Evolutionary conservation across 495 filamentous ascomycete species (phyloP).

Genomic region (Penicillium cinerascens): DNA sequence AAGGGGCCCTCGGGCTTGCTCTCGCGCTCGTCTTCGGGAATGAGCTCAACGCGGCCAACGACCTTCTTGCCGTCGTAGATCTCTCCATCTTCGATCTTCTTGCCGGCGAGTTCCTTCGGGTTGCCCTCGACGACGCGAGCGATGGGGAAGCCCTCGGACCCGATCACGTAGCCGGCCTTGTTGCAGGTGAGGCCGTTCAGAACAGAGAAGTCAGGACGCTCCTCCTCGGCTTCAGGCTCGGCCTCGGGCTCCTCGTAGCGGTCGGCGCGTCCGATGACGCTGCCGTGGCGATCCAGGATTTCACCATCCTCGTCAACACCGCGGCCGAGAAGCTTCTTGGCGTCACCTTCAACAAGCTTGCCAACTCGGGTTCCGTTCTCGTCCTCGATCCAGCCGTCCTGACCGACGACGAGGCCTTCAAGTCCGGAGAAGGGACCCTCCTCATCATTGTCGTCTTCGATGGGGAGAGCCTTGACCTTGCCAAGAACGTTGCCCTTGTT

Average conservation of each 20-base stretch:
- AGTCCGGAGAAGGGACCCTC: conserved; percentile 62
- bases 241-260: conserved; percentile 51
- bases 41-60: conserved; percentile 69
- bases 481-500: conserved; percentile 58
- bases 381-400: conserved; percentile 58
- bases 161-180: conserved; percentile 76
- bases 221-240: conserved; percentile 18
- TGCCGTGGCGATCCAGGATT: conserved; percentile 59
- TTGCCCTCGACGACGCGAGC: conserved; percentile 67
- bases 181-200: conserved; percentile 68
- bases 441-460: conserved; percentile 52
- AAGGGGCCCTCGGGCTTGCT: conserved; percentile 69
- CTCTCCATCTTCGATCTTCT: conserved; percentile 66
- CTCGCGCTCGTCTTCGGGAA: conserved; percentile 69
- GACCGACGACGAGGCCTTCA: conserved; percentile 57
- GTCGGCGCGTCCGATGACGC: conserved; percentile 59
- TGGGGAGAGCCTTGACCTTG: conserved; percentile 54
- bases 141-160: conserved; percentile 65
- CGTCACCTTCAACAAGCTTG: conserved; percentile 56
- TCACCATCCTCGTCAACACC: conserved; percentile 64
- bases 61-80: conserved; percentile 72
- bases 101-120: conserved; percentile 62
- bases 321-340: conserved; percentile 60
- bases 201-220: conserved; percentile 54
- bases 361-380: conserved; percentile 58